Base-by-base conservation (phyloP, 805 yeast genomes). In the Cyberlindnera misumaiensis region DNA sequence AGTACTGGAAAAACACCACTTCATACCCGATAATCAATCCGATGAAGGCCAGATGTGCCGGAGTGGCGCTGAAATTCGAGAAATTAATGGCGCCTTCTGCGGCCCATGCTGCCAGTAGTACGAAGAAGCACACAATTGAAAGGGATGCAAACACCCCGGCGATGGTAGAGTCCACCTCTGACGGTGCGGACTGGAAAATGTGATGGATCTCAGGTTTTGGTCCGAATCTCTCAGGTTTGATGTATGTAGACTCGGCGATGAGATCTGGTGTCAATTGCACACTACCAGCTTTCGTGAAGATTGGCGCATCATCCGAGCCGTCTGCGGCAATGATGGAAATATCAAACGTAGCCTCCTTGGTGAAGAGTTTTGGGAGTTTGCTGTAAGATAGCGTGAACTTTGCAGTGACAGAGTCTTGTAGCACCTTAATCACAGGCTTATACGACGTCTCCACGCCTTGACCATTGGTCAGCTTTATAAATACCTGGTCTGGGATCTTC, bases 201-300 rank as follows among this genome's bases (percentile, higher is more conserved):
- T 55, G 58, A 32, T 48, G 51, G 36, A 55, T 55, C 39, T 55
- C 59, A 11, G 51, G 51, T 39, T 49, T 45, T 12, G 45, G 32
- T 9, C 44, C 52, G 29, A 48, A 52, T 40, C 45, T 52, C 28
- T 44, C 42, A 8, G 51, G 35, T 28, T 46, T 47, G 5, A 27
- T 24, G 32, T 47, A 43, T 4, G 34, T 27, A 5, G 51, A 39
- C 33, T 42, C 22, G 3, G 42, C 34, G 13, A 45, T 41, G 14
- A 55, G 45, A 1, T 38, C 41, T 9, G 44, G 41, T 2, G 54
- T 39, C 16, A 51, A 34, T 28, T 45, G 41, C 28, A 55, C 38
- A n/a, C 46, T 44, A 2, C 55, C 56, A 30, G 53, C 39, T 13
- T 41, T 39, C 6, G 36, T 20, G 25, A 32, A 22, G 35, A 45